Evolutionary conservation across 331 rosid genomes (phyloP), one percentile per base, ranked within the genome.

Genomic region (Acacia pycnantha): DNA sequence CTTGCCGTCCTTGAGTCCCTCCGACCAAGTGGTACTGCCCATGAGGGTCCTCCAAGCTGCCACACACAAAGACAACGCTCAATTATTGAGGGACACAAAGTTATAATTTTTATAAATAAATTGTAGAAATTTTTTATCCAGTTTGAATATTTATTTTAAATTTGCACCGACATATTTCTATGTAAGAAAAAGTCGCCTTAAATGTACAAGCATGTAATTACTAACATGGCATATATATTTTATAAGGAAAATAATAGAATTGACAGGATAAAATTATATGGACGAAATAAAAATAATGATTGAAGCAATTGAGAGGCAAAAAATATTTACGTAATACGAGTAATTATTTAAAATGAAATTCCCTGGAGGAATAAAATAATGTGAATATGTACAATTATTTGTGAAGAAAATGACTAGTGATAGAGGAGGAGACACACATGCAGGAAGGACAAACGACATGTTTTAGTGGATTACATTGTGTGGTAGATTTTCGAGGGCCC

Each of bases 1-100:
- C 90, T 95, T 33, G 97, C 94, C 6, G 97, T 95, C 70, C 83
- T 88, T 46, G 97, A 87, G 40, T 95, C 98, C 76, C 92, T 87
- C 64, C 97, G 81, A 5, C 98, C 97, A 0, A 95, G 87, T 2
- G 88, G 81, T 3, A 93, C 94, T 4, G 16, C 11, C 97, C 97
- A 95, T 40, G 85, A 22, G 3, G 97, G 93, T 58, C 56, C 56
- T 59, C 98, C 98, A 6, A 90, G 85, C 98, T 95, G 47, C 15
- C 76, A 15, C 9, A 15, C n/a, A 50, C 9, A 56, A 24, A 1
- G 19, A 14, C 10, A 64, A 64, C 0, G n/a, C 11, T 14, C 41
- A 14, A 29, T 64, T 64, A 64, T 29, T 64, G 41, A 7, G 70
- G 15, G 70, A 15, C 69, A 5, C 5, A n/a, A 54, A 12, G 69